Conservation (phyloP, 495 filamentous ascomycete species). For the Aspergillus avenaceus region DNA sequence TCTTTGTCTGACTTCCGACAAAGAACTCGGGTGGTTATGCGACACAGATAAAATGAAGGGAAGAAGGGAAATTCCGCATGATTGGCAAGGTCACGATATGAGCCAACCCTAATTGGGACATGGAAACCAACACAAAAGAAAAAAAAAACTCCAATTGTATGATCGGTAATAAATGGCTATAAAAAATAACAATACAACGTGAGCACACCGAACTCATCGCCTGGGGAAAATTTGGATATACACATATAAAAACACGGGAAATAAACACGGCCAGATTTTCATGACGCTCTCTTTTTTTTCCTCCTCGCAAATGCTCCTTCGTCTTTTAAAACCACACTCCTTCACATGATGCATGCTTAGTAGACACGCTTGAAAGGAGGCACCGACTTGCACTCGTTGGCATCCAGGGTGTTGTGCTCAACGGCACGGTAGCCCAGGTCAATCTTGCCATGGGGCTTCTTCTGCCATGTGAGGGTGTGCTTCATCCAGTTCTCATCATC, state of each 20-base stretch:
- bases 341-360: slow-evolving; percentile 32
- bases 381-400: slow-evolving; percentile 82
- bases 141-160: slow-evolving; percentile 28
- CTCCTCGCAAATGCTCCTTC: not conserved
- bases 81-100: not conserved
- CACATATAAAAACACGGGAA: slow-evolving; percentile 41
- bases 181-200: slow-evolving; percentile 37
- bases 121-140: slow-evolving; percentile 4
- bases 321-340: not conserved
- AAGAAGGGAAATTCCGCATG: not conserved
- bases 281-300: slow-evolving; percentile 24
- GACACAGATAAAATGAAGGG: not conserved
- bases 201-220: slow-evolving; percentile 44
- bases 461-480: slow-evolving; percentile 93
- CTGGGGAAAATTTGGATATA: slow-evolving; percentile 44
- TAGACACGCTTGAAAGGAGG: slow-evolving; percentile 86
- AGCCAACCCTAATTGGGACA: not conserved
- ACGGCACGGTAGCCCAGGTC: slow-evolving; percentile 77
- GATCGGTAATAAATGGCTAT: slow-evolving; percentile 34
- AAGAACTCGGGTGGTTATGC: not conserved
- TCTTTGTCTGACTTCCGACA: not conserved
- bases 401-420: slow-evolving; percentile 73
- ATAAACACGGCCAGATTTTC: slow-evolving; percentile 39
- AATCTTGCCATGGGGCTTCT: slow-evolving; percentile 74
- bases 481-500: slow-evolving; percentile 98